Evolutionary conservation across 148 eudicot species (phyloP).

Genomic region (Pharnaceum exiguum): DNA sequence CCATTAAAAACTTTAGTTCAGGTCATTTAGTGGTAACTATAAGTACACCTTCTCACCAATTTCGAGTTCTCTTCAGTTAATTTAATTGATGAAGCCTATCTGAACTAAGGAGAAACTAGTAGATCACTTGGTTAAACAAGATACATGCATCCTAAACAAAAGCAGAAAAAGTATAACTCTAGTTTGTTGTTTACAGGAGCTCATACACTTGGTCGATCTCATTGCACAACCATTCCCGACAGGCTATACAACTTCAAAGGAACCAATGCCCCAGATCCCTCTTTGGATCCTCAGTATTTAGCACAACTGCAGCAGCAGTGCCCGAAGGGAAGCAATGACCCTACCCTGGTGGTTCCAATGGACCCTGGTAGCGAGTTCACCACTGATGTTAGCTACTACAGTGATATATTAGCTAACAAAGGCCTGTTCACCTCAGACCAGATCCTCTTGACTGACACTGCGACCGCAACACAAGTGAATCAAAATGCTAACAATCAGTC

Average conservation of each 20-base stretch:
- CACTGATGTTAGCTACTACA: slow-evolving; percentile 19
- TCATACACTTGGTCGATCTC: slow-evolving; percentile 24
- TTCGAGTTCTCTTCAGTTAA: no score
- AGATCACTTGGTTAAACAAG: no score
- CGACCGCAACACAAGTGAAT: slow-evolving; percentile 33
- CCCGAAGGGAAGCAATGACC: slow-evolving; percentile 38
- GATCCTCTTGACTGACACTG: slow-evolving; percentile 31
- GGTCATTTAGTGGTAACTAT: no score
- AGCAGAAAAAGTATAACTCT: no score
- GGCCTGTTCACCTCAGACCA: slow-evolving; percentile 32
- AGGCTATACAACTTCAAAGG: slow-evolving; percentile 28
- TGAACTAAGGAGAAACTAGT: no score
- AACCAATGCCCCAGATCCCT: slow-evolving; percentile 39
- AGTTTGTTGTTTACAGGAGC: slow-evolving; percentile 22
- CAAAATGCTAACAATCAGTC: slow-evolving; percentile 32
- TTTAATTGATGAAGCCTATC: no score
- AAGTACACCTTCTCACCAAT: no score
- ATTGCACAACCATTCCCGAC: slow-evolving; percentile 19
- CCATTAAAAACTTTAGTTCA: no score
- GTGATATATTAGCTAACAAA: slow-evolving; percentile 8
- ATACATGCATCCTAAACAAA: no score
- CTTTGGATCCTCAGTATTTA: slow-evolving; percentile 38
- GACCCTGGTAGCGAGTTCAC: slow-evolving; percentile 18
- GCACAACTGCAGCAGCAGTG: slow-evolving; percentile 41
- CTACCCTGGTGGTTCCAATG: slow-evolving; percentile 34